These are phyloP conservation scores for Backusella tarrabulga DNA, from an alignment of 192 early-diverging fungal species.

Conservation along the genomic window DNA sequence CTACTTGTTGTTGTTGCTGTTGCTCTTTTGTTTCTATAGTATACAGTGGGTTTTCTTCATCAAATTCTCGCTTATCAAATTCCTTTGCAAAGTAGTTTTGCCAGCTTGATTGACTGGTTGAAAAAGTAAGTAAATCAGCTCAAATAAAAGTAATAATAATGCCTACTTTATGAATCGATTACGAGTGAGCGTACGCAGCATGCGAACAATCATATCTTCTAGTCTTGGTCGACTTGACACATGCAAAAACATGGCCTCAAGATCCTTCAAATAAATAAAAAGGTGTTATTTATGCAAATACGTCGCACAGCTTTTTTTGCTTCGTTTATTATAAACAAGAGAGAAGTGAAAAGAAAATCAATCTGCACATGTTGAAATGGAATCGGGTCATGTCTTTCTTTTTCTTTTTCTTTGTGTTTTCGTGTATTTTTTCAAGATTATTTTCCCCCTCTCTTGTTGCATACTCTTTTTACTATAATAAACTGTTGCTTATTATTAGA, in stretches of 20 bases:
- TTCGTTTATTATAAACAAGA: neutral
- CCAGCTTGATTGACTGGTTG: constrained; percentile 21
- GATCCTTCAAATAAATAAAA: constrained; percentile 37
- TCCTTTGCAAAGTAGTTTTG: constrained; percentile 21
- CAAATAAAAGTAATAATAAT: neutral
- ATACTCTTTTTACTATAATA: neutral
- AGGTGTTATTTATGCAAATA: constrained; percentile 8
- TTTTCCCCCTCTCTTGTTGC: neutral
- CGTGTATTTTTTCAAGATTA: neutral
- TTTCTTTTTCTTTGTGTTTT: neutral
- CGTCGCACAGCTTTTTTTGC: constrained; percentile 12
- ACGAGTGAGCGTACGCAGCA: constrained; percentile 46
- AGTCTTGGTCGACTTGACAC: constrained; percentile 39
- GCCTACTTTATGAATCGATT: constrained; percentile 45
- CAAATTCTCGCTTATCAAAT: constrained; percentile 31
- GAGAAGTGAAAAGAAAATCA: neutral
- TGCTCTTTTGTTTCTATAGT: neutral
- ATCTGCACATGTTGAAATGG: neutral
- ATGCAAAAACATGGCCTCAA: constrained; percentile 49
- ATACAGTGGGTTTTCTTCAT: constrained; percentile 39
- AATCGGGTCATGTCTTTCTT: neutral
- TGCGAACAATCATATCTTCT: constrained; percentile 45
- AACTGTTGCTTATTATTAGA: neutral
- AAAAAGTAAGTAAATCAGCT: neutral
- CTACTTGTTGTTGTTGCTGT: neutral